Percentiles rank a stretch among this genome's conserved stretches.
These are phyloP conservation scores for Eimeria falciformis DNA, from an alignment of 169 alveolate species.

Conservation along the genomic window DNA sequence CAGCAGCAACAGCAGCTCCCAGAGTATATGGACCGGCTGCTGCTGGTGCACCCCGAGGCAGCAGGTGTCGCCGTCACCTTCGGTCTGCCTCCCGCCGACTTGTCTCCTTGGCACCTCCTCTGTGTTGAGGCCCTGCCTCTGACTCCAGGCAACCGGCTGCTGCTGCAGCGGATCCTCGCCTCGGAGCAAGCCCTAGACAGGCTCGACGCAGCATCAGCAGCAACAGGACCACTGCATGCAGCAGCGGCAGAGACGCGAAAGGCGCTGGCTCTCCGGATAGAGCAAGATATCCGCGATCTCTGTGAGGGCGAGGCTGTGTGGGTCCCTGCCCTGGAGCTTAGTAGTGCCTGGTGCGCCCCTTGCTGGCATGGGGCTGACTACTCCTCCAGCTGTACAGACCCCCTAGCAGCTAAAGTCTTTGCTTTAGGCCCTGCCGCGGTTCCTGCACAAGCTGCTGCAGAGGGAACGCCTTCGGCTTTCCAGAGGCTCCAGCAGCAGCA, in stretches of 20 bases:
- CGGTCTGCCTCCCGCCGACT: background rate
- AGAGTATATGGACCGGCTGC: slow-evolving; percentile 25
- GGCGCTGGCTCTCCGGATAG: background rate
- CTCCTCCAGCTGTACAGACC: background rate
- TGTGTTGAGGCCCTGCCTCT: slow-evolving; percentile 17
- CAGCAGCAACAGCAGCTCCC: background rate
- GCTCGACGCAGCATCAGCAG: slow-evolving; percentile 24
- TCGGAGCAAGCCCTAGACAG: slow-evolving; percentile 29
- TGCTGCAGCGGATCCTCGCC: slow-evolving; percentile 25
- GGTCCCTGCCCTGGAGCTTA: slow-evolving; percentile 38
- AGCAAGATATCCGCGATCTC: background rate
- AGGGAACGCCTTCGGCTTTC: background rate
- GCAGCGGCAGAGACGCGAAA: slow-evolving; percentile 22
- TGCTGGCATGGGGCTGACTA: slow-evolving; percentile 26
- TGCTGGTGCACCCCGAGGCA: slow-evolving; percentile 18
- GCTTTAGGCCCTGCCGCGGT: slow-evolving; percentile 23
- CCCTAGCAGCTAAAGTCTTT: background rate
- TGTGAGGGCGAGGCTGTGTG: slow-evolving; percentile 4
- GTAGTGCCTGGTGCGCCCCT: slow-evolving; percentile 44
- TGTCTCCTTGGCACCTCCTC: slow-evolving; percentile 41
- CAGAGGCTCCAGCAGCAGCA: background rate
- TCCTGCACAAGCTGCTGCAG: slow-evolving; percentile 14
- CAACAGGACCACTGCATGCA: background rate
- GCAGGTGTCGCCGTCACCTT: slow-evolving; percentile 32
- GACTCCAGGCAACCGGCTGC: background rate